Conservation (phyloP, 345 rosid species). For the Nasturtium officinale region DNA sequence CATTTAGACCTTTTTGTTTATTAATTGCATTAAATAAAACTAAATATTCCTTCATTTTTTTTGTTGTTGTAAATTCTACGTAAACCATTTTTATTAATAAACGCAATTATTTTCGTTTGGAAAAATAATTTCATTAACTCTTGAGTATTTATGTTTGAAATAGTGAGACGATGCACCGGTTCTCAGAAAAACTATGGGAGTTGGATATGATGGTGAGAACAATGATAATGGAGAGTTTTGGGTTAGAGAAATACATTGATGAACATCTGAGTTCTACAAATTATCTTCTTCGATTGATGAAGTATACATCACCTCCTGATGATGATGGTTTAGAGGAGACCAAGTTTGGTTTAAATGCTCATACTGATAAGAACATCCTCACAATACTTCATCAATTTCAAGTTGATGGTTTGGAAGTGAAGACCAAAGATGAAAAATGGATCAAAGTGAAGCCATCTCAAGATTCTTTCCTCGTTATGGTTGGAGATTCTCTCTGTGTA, state of each 20-base stretch:
- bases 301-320: conserved; percentile 25
- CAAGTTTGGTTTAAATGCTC: conserved; percentile 48
- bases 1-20: background rate
- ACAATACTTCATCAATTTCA: conserved; percentile 61
- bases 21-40: too few relatives aligned
- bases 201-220: conserved; percentile 51
- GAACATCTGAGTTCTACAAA: conserved; percentile 43
- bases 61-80: too few relatives aligned
- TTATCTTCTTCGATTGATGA: conserved; percentile 32
- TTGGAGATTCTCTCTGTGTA: conserved; percentile 57
- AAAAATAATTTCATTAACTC: too few relatives aligned
- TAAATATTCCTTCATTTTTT: background rate
- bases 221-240: conserved; percentile 66
- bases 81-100: too few relatives aligned
- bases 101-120: too few relatives aligned
- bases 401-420: conserved; percentile 56
- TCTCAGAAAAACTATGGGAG: conserved; percentile 38
- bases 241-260: conserved; percentile 46
- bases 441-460: conserved; percentile 52
- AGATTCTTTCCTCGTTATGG: conserved; percentile 49
- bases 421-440: conserved; percentile 55
- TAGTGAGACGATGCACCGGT: conserved; percentile 40
- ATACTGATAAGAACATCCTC: conserved; percentile 59
- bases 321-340: conserved; percentile 43
- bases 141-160: background rate